Base-by-base conservation (phyloP, 345 rosid species). In the Mercurialis annua region DNA sequence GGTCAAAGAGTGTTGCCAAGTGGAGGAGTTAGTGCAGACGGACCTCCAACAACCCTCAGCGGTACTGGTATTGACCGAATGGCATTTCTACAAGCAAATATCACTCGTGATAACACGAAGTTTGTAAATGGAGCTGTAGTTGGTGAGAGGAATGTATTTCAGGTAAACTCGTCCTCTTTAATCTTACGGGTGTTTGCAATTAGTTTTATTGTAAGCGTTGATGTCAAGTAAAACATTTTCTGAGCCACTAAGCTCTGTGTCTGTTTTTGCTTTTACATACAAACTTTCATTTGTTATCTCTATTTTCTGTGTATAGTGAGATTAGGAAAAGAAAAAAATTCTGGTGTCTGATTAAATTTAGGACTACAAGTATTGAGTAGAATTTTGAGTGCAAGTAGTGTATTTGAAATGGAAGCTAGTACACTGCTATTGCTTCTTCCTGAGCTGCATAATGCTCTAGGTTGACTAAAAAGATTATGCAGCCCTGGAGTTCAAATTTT, bases 21-120 rank as follows among this genome's bases (percentile, higher is more conserved):
- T 65, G 99, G 99, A 43, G 99, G 99, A 81, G 85, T 90, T 71
- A 95, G 98, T 68, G 96, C 96, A 29, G 99, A 95, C 81, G 99
- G 99, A 29, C 99, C 99, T 40, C 99, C 97, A 73, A 95, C 99
- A 21, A 92, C 98, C 56, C 98, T 95, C 42, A 92, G 98, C 63
- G 99, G 99, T 59, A 95, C 98, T 10, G 99, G 98, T 58, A 82
- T 90, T 33, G 97, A 95, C 72, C 83, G 90, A 29, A 74, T 92
- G 96, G 85, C 98, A 56, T 95, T 95, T 72, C 76, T 90, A 59
- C 99, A 92, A 72, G 97, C 93, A 64, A 95, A 90, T 71, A 88
- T 95, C 71, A 95, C 99, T 2, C 96, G 99, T 63, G 99, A 95
- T 83, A 95, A 87, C 79, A 95, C 99, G 66, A 92, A 80, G 68